Conservation (phyloP, 176 grass and related monocot species). For the Triticum urartu region DNA sequence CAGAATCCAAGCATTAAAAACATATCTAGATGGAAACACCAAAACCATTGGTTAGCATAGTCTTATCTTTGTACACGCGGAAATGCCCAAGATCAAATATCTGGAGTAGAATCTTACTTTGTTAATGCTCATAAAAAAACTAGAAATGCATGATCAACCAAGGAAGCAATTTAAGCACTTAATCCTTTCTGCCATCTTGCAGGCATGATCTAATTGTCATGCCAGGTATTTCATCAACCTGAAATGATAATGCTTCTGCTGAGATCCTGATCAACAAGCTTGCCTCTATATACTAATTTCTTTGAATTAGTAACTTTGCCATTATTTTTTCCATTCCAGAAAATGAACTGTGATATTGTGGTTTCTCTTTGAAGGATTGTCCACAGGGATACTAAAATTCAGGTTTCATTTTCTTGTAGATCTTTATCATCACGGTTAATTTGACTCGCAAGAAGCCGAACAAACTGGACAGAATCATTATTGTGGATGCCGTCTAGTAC, state of each 20-base stretch:
- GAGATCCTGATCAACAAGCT: neutral
- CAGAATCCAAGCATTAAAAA: neutral
- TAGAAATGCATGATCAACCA: neutral
- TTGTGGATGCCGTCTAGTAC: neutral
- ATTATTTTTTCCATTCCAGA: neutral
- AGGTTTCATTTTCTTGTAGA: neutral
- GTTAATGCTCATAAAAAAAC: neutral
- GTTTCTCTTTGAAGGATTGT: neutral
- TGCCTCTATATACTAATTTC: neutral
- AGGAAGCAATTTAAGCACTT: neutral
- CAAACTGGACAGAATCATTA: too few relatives aligned
- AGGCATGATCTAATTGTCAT: neutral
- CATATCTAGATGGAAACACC: neutral
- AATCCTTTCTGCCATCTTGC: neutral
- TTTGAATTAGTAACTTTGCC: neutral
- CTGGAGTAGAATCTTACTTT: neutral
- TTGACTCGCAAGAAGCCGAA: conserved; percentile 10
- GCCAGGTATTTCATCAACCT: neutral
- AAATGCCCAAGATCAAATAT: neutral
- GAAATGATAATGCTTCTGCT: neutral
- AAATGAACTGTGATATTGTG: neutral
- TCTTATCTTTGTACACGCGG: neutral
- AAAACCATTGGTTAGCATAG: neutral
- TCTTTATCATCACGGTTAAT: neutral
- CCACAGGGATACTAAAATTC: neutral